Conservation (phyloP, 164 flowering plant genomes). For the Tinospora cordifolia region DNA sequence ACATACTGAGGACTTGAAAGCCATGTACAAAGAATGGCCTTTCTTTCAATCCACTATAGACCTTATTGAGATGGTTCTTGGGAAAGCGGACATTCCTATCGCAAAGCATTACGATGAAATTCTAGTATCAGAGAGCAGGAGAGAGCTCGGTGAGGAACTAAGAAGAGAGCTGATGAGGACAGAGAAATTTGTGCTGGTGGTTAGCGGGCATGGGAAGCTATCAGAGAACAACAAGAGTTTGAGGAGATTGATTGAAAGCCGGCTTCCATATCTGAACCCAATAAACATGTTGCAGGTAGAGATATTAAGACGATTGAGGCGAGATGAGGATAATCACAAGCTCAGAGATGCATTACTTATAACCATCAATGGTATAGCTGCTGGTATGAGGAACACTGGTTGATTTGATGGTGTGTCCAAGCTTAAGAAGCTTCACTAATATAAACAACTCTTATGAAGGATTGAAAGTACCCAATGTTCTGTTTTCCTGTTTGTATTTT, state of each 20-base stretch:
- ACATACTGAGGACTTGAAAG: conserved; percentile 53
- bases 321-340: conserved; percentile 62
- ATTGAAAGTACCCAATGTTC: neutral
- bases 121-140: conserved; percentile 63
- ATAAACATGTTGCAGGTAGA: conserved; percentile 89
- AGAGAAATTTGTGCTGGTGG: conserved; percentile 59
- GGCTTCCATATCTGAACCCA: conserved; percentile 80
- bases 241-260: conserved; percentile 68
- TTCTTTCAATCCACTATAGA: conserved; percentile 86
- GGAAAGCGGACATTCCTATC: conserved; percentile 71
- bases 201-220: conserved; percentile 71
- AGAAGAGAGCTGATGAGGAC: conserved; percentile 60
- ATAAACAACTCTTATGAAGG: neutral
- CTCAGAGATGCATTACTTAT: conserved; percentile 87
- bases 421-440: neutral
- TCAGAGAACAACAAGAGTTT: conserved; percentile 63
- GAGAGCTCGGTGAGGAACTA: conserved; percentile 55
- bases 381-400: conserved; percentile 98
- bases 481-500: neutral
- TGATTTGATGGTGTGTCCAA: conserved; percentile 17
- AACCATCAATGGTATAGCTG: conserved; percentile 91
- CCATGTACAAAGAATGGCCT: conserved; percentile 94
- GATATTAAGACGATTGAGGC: conserved; percentile 65
- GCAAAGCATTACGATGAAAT: conserved; percentile 81
- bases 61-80: conserved; percentile 92